Conservation (phyloP, 352 stramenopile genomes). For the Phytophthora pini region DNA sequence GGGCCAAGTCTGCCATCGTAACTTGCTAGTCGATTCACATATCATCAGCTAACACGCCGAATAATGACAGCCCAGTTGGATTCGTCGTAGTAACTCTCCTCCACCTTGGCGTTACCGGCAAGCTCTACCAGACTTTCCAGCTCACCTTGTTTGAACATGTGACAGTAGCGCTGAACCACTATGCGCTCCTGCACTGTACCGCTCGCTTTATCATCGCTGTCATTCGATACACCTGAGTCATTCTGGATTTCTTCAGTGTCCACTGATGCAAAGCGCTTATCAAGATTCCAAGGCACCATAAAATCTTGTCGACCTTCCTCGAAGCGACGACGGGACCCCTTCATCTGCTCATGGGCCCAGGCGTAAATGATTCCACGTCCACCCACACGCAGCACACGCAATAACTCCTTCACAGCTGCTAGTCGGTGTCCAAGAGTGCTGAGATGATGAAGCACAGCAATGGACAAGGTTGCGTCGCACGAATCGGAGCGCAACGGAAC, state of each 20-base stretch:
- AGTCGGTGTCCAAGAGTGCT: constrained; percentile 76
- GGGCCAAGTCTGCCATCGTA: constrained; percentile 30
- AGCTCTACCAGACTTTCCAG: constrained; percentile 69
- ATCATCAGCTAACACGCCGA: constrained; percentile 53
- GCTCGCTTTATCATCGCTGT: background rate
- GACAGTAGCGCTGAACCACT: constrained; percentile 87
- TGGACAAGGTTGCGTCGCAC: constrained; percentile 84
- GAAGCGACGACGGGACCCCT: constrained; percentile 80
- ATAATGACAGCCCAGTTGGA: constrained; percentile 89
- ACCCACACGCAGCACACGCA: constrained; percentile 76
- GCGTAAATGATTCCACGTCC: constrained; percentile 84
- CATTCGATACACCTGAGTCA: constrained; percentile 8
- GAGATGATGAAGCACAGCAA: constrained; percentile 87
- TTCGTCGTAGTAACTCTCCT: constrained; percentile 86
- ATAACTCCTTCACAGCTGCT: constrained; percentile 76
- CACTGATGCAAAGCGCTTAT: constrained; percentile 66
- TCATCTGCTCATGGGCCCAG: constrained; percentile 87
- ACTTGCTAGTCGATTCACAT: constrained; percentile 18
- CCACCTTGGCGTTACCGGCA: constrained; percentile 67
- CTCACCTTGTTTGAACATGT: constrained; percentile 91
- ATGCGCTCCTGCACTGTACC: constrained; percentile 35
- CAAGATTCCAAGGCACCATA: constrained; percentile 90
- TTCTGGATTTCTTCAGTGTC: constrained; percentile 7
- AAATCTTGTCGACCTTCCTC: constrained; percentile 78
- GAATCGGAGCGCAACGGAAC: constrained; percentile 77